Evolutionary conservation across 1,284 basidiomycete genomes (phyloP), one percentile per base, ranked within the genome.

Genomic region (Fomitopsis palustris): DNA sequence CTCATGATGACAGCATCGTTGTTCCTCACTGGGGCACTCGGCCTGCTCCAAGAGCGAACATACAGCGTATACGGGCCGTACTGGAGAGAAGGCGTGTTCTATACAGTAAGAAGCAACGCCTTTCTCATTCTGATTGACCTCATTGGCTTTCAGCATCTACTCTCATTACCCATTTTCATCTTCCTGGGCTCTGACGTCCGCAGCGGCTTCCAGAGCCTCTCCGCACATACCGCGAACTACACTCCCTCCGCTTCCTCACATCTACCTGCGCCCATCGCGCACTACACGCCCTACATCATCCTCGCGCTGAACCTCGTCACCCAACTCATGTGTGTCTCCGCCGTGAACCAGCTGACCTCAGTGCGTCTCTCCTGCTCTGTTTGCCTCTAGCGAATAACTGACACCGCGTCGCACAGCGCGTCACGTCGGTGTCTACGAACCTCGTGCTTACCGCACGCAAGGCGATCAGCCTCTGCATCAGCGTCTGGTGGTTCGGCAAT

Each of bases 51-150:
- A 78, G 93, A 96, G 70, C 77, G 77, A 54, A 94, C 93, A 2
- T 96, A 92, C 69, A 77, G 74, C 47, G 80, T 75, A 55, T 87
- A 88, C 64, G 87, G 87, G 3, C 86, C 87, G 0, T 87, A 85
- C 67, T 96, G 94, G 94, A 84, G 84, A 65, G 94, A 96, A 74
- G 88, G 86, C 5, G 80, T 96, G 1, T 96, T 96, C 72, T 96
- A 95, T 67, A 89, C 86, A 38, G 88, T 89, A 67, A 56, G 76
- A 60, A 3, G 17, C 14, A 29, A 9, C 23, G 7, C 45, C 12
- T 25, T 38, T 23, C 9, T 43, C 38, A 10, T n/a, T 23, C 27
- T 4, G n/a, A 23, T 17, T 41, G 16, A 35, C 6, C 27, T 12
- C n/a, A 42, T 21, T 19, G 43, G 19, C 49, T 43, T 43, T 6